Evolutionary conservation across 441 rosid species (phyloP).

Genomic region (Gossypium gossypioides): DNA sequence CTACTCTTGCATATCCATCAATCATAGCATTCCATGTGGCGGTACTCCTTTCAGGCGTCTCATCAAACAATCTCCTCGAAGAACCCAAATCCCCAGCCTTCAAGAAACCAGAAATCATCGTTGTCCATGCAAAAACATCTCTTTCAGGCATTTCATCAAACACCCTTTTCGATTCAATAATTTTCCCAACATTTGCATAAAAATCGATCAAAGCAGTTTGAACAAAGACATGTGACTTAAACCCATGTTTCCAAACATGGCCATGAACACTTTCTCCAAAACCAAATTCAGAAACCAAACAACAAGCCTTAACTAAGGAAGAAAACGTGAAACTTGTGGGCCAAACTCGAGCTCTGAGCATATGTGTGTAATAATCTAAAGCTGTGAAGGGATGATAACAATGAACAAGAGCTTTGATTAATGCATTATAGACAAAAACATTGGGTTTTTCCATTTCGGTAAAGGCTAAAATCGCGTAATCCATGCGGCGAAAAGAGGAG

Average conservation of each 20-base stretch:
- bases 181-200: constrained; percentile 26
- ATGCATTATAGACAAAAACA: constrained; percentile 43
- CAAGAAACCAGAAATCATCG: constrained; percentile 34
- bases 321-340: constrained; percentile 48
- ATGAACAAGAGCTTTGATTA: constrained; percentile 32
- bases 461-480: constrained; percentile 29
- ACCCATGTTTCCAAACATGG: constrained; percentile 39
- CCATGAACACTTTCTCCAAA: constrained; percentile 37
- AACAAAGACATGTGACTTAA: constrained; percentile 33
- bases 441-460: constrained; percentile 34
- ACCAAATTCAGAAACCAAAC: constrained; percentile 16
- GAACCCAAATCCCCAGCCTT: constrained; percentile 32
- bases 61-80: constrained; percentile 37
- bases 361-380: constrained; percentile 20
- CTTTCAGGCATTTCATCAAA: constrained; percentile 54
- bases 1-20: constrained; percentile 38
- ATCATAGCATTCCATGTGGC: constrained; percentile 50
- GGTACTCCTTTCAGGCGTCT: constrained; percentile 34
- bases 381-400: constrained; percentile 26
- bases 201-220: constrained; percentile 43
- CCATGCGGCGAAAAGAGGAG: constrained; percentile 19
- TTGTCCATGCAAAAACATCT: constrained; percentile 42
- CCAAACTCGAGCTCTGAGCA: constrained; percentile 35
- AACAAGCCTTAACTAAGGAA: constrained; percentile 38
- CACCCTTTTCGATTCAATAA: constrained; percentile 33